Evolutionary conservation across 495 filamentous ascomycete species (phyloP).

Genomic region (Trichoderma reesei): DNA sequence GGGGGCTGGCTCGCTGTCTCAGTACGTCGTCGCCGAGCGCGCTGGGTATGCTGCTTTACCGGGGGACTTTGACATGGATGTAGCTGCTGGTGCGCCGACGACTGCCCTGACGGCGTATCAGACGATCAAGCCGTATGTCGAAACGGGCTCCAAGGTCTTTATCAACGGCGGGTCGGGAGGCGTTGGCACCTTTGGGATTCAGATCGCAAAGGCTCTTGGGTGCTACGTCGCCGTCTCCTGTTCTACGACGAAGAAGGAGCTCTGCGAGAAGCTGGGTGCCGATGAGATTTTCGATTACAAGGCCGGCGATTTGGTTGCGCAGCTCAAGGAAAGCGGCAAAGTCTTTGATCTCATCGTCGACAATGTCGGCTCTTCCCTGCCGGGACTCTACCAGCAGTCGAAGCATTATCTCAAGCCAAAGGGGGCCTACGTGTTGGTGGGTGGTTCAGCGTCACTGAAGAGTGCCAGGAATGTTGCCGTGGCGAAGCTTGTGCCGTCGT

Average conservation of each 20-base stretch:
- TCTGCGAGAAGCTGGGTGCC: conserved; percentile 19
- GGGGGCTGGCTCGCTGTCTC: conserved; percentile 40
- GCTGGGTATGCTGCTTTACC: conserved; percentile 29
- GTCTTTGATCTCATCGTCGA: conserved; percentile 46
- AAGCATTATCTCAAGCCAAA: conserved; percentile 37
- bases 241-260: conserved; percentile 20
- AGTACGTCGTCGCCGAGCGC: conserved; percentile 32
- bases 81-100: conserved; percentile 31
- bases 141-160: conserved; percentile 43
- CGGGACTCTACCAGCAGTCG: conserved; percentile 36
- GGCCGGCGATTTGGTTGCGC: conserved; percentile 10
- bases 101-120: conserved; percentile 49
- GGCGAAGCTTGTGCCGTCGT: conserved; percentile 33
- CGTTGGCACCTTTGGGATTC: conserved; percentile 47
- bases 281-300: conserved; percentile 27
- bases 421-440: conserved; percentile 44
- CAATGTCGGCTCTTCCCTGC: conserved; percentile 37
- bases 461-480: neutral
- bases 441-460: conserved; percentile 12
- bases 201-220: conserved; percentile 50
- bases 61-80: conserved; percentile 35
- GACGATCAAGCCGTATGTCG: conserved; percentile 40
- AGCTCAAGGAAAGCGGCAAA: conserved; percentile 23
- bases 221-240: conserved; percentile 32
- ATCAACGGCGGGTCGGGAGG: conserved; percentile 57